These are phyloP conservation scores for Oropetium thomaeum DNA, from an alignment of 176 grass and related monocot species.

Conservation along the genomic window DNA sequence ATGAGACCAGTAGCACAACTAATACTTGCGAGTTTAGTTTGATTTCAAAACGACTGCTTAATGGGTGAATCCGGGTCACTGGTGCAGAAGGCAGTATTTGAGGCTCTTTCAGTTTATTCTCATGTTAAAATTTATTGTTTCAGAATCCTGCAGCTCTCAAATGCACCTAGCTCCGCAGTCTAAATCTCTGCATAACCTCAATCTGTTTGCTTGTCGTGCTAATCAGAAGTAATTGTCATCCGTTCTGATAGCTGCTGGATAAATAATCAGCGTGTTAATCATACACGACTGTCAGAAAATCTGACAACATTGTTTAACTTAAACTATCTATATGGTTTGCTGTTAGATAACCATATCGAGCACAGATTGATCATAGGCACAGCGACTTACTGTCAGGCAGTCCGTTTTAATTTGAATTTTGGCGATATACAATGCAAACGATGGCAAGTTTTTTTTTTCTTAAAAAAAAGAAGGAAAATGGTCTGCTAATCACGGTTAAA, in stretches of 20 bases:
- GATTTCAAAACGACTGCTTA: too few species aligned
- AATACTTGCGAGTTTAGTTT: too few species aligned
- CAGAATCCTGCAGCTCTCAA: neutral
- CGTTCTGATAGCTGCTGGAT: neutral
- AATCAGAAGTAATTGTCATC: neutral
- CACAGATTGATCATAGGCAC: neutral
- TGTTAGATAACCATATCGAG: neutral
- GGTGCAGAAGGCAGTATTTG: neutral
- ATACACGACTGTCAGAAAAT: neutral
- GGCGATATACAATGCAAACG: neutral
- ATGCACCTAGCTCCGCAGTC: neutral
- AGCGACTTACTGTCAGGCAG: neutral
- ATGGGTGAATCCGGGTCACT: too few species aligned
- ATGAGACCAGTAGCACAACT: too few species aligned
- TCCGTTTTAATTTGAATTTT: neutral
- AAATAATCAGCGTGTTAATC: neutral
- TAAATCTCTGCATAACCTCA: neutral
- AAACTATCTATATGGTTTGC: neutral
- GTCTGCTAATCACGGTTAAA: too few species aligned
- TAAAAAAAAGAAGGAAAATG: neutral
- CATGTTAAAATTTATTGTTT: neutral
- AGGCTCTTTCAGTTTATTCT: neutral
- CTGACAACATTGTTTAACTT: too few species aligned
- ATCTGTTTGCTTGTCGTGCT: neutral
- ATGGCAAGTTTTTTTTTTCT: neutral